phyloP scores from a whole-genome alignment of 1,284 basidiomycete species.

The Sparassis latifolia region DNA sequence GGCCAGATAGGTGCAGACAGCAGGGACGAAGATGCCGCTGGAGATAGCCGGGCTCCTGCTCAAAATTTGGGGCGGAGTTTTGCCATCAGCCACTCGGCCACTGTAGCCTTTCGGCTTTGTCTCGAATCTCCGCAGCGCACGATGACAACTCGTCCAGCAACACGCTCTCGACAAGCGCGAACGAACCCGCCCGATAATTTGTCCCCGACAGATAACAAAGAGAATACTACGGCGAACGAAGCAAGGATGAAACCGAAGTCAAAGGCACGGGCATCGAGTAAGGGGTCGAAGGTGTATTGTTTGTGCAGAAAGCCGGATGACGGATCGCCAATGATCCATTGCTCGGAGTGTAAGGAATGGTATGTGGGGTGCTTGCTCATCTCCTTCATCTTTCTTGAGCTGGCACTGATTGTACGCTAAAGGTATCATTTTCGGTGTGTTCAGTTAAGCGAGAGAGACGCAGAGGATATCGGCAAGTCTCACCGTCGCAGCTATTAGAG shows the following conservation, averaged over 20 bases:
- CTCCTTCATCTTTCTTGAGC: slow-evolving; percentile 2
- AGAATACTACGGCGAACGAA: slow-evolving; percentile 12
- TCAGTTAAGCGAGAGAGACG: slow-evolving; percentile 49
- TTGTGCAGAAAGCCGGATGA: slow-evolving; percentile 60
- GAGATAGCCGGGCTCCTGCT: background rate
- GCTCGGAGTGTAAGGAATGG: slow-evolving; percentile 70
- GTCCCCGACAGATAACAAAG: slow-evolving; percentile 9
- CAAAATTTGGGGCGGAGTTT: slow-evolving; percentile 1
- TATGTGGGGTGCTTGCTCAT: slow-evolving; percentile 28
- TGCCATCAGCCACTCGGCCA: background rate
- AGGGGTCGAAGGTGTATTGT: slow-evolving; percentile 39
- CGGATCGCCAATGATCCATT: slow-evolving; percentile 77
- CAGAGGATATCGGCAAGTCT: slow-evolving; percentile 63
- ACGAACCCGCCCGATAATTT: slow-evolving; percentile 2
- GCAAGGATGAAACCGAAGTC: slow-evolving; percentile 13
- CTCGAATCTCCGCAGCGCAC: slow-evolving; percentile 5
- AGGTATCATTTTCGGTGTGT: slow-evolving; percentile 79
- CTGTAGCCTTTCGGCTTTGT: background rate
- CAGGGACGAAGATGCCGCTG: too few species aligned
- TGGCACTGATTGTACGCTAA: slow-evolving; percentile 4
- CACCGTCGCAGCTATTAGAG: background rate
- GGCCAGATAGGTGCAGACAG: too few species aligned
- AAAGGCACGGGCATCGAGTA: slow-evolving; percentile 12
- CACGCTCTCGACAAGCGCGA: slow-evolving; percentile 8
- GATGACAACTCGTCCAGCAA: slow-evolving; percentile 39